Conservation (phyloP, 148 eudicot genomes). For the Fagopyrum esculentum region DNA sequence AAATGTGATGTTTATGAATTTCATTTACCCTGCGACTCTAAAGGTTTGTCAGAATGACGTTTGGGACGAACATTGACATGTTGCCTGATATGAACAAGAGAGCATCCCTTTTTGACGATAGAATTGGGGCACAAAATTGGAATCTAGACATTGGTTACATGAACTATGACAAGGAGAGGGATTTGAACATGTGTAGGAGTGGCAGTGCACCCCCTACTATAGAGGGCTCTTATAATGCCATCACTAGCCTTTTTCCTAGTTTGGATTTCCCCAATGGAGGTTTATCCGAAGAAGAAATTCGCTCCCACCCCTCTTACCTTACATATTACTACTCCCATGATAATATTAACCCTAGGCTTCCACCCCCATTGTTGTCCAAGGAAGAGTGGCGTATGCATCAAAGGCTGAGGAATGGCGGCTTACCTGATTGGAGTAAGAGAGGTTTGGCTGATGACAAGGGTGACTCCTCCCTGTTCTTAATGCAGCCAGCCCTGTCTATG, state of each 20-base stretch:
- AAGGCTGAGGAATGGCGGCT: slow-evolving; percentile 37
- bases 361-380: slow-evolving; percentile 49
- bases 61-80: slow-evolving; percentile 17
- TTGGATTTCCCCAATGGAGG: slow-evolving; percentile 2
- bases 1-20: background rate
- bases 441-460: slow-evolving; percentile 18
- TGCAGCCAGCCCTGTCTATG: slow-evolving; percentile 33
- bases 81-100: slow-evolving; percentile 16
- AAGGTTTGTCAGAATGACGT: slow-evolving; percentile 20
- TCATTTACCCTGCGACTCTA: background rate
- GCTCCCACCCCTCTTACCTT: slow-evolving; percentile 53
- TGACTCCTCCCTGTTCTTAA: slow-evolving; percentile 30
- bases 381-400: slow-evolving; percentile 62
- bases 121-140: slow-evolving; percentile 25
- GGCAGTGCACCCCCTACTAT: slow-evolving; percentile 70
- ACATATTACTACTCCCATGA: slow-evolving; percentile 50
- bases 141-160: slow-evolving; percentile 27
- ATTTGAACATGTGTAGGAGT: slow-evolving; percentile 39
- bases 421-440: slow-evolving; percentile 25
- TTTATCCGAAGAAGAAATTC: slow-evolving; percentile 47
- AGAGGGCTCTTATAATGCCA: slow-evolving; percentile 45
- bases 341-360: slow-evolving; percentile 48
- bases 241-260: slow-evolving; percentile 23
- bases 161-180: slow-evolving; percentile 23
- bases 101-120: slow-evolving; percentile 17